Percentiles rank a stretch among this genome's conserved stretches.
These are phyloP conservation scores for Cardiospermum halicacabum DNA, from an alignment of 345 rosid genomes.

Conservation along the genomic window DNA sequence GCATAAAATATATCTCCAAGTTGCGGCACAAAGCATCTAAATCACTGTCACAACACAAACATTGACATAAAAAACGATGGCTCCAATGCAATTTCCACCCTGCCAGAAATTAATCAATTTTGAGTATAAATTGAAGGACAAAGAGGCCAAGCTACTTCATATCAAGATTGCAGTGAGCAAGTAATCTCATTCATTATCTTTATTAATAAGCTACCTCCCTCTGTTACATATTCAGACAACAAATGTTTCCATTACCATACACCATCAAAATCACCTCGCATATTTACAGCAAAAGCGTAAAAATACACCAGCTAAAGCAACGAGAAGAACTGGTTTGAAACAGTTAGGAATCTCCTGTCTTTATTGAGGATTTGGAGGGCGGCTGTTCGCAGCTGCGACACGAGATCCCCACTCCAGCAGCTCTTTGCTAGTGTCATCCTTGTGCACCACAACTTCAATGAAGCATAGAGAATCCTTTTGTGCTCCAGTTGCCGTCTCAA, in stretches of 20 bases:
- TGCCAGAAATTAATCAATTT: no score
- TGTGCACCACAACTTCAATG: slow-evolving; percentile 60
- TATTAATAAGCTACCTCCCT: not conserved
- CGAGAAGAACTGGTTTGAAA: not conserved
- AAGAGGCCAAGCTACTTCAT: no score
- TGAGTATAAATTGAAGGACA: no score
- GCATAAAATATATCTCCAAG: not conserved
- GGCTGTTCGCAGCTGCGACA: slow-evolving; percentile 60
- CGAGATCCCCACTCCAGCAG: slow-evolving; percentile 79
- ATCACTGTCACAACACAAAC: no score
- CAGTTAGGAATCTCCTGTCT: not conserved
- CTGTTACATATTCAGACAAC: not conserved
- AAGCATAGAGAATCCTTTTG: slow-evolving; percentile 55
- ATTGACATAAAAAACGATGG: no score
- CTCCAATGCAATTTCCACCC: no score
- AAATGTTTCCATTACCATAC: not conserved
- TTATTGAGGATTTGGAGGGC: slow-evolving; percentile 72
- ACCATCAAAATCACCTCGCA: not conserved
- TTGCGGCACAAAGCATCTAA: not conserved
- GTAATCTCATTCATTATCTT: not conserved
- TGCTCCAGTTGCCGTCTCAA: slow-evolving; percentile 35
- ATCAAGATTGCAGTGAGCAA: not conserved
- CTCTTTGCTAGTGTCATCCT: slow-evolving; percentile 82
- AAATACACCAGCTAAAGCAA: not conserved
- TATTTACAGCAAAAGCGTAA: not conserved